Evolutionary conservation across 2,329 filamentous ascomycete genomes (phyloP), one percentile per base, ranked within the genome.

Genomic region (Fusarium falciforme): DNA sequence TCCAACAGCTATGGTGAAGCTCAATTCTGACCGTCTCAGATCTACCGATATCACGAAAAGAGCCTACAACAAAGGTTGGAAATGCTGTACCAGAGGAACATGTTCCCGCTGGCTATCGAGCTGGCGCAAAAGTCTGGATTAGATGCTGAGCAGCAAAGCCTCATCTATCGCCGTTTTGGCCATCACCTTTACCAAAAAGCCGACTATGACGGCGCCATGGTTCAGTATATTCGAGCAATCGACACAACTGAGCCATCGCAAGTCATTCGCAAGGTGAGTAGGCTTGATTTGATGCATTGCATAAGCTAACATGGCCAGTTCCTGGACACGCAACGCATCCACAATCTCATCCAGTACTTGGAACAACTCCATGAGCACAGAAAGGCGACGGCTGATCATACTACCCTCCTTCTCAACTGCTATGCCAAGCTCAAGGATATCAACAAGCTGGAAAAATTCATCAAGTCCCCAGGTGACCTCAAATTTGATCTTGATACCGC

Each of bases 401-500:
- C 96, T 0, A 99, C 96, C 0, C 85, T 99, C 12, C 87, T 99
- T 1, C 85, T 99, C 49, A 99, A 99, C 81, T 99, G 96, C 83
- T 99, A 99, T 80, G 96, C 96, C 1, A 99, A 99, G 80, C 86
- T 98, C 17, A 99, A 99, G 82, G 96, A 99, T 80, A 96, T 98
- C 6, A 93, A 95, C 66, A 99, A 99, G 84, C 87, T 99, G 8
- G 96, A 99, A 79, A 93, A 93, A 27, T 99, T 99, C 76, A 99
- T 99, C 84, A 97, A 97, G 80, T 95, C 95, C 31, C 95, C 96
- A 0, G 95, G 94, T 3, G 95, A 98, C 77, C 89, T 98, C 47
- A 98, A 97, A 79, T 99, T 99, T 79, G 96, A 99, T 81, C 87
- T 98, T 4, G 96, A 99, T 76, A 99, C 96, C 1, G 96, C 96